Conservation (phyloP, 2,329 filamentous ascomycete species). For the Aspergillus proliferans region DNA sequence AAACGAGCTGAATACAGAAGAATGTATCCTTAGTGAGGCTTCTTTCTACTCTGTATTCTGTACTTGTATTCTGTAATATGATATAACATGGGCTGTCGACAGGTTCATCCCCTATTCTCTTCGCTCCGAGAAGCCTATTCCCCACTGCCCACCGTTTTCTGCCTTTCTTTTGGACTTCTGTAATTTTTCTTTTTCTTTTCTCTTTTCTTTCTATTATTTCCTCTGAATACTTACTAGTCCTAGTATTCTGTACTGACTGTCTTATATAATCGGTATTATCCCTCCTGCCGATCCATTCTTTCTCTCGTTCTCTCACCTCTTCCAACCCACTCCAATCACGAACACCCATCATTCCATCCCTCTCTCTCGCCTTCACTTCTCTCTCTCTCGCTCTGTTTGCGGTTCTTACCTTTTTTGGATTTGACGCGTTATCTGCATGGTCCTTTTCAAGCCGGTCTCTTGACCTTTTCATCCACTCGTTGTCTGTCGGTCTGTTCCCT, state of each 20-base stretch:
- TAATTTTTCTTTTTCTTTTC: not conserved
- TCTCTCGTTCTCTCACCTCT: constrained; percentile 2
- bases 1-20: too few relatives aligned
- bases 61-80: too few relatives aligned
- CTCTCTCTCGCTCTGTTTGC: not conserved
- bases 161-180: too few relatives aligned
- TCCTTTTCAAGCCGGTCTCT: too few relatives aligned
- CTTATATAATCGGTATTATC: constrained; percentile 10
- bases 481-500: too few relatives aligned
- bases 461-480: not conserved
- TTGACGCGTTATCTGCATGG: not conserved
- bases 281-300: constrained; percentile 35
- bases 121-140: too few relatives aligned
- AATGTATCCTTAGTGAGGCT: too few relatives aligned
- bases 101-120: too few relatives aligned
- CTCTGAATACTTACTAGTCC: not conserved
- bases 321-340: not conserved
- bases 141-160: too few relatives aligned
- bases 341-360: constrained; percentile 2
- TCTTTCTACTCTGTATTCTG: too few relatives aligned
- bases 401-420: not conserved
- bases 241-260: not conserved
- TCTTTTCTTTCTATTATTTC: not conserved
- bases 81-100: too few relatives aligned
- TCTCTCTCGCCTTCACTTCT: not conserved